A percentile compares a stretch with the other conserved stretches of the same genome.
Conservation (phyloP, 768 basidiomycete genomes). For the Phylloporus arenicola region DNA sequence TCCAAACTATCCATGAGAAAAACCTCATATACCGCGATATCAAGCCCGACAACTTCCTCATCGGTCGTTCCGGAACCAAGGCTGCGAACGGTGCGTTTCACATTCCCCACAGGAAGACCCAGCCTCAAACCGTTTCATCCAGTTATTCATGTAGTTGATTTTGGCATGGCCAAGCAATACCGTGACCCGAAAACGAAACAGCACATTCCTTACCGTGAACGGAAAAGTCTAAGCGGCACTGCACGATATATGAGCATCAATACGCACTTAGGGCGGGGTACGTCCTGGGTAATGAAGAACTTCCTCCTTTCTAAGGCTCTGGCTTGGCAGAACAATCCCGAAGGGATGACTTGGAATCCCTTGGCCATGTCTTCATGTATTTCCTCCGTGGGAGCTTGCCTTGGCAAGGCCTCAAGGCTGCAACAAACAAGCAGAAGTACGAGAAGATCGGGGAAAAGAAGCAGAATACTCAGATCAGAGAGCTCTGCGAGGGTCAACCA, state of each 20-base stretch:
- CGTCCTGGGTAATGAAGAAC: constrained; percentile 11
- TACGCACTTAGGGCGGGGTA: constrained; percentile 95
- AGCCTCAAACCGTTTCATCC: background rate
- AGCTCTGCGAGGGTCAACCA: constrained; percentile 92
- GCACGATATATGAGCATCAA: constrained; percentile 99
- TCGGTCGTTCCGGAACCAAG: constrained; percentile 92
- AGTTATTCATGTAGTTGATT: constrained; percentile 95
- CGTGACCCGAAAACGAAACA: constrained; percentile 99
- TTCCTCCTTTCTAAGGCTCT: constrained; percentile 1
- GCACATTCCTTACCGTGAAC: constrained; percentile 97
- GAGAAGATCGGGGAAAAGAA: constrained; percentile 99
- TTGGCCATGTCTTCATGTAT: constrained; percentile 99
- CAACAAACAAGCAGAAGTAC: constrained; percentile 99
- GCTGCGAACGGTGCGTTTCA: constrained; percentile 60
- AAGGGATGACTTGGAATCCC: constrained; percentile 96
- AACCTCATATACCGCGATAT: constrained; percentile 99
- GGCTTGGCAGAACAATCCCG: constrained; percentile 70
- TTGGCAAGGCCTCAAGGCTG: constrained; percentile 99
- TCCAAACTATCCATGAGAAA: constrained; percentile 98
- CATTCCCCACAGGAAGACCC: background rate
- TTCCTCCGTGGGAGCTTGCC: constrained; percentile 94
- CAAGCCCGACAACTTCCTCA: constrained; percentile 98
- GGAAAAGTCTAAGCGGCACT: constrained; percentile 95
- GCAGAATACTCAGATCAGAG: constrained; percentile 96
- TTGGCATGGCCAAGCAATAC: constrained; percentile 99